phyloP scores from a whole-genome alignment of 805 yeast species.

The Torulaspora quercuum region DNA sequence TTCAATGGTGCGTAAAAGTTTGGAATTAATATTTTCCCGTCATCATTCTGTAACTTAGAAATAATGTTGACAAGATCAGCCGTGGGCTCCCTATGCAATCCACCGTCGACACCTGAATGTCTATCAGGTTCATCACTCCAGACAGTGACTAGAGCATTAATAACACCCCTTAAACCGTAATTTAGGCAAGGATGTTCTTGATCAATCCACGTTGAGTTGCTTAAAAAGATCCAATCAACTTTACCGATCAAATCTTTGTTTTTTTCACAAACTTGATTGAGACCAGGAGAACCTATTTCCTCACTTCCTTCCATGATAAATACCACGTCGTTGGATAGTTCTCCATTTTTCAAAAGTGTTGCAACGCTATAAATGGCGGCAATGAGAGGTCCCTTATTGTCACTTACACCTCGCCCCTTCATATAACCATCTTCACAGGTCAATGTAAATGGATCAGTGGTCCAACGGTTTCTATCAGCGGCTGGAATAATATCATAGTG shows the following conservation, averaged over 20 bases:
- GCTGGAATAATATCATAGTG: constrained; percentile 95
- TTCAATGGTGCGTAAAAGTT: constrained; percentile 67
- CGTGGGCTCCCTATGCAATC: constrained; percentile 82
- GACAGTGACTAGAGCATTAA: constrained; percentile 72
- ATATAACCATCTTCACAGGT: constrained; percentile 79
- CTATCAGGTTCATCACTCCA: constrained; percentile 77
- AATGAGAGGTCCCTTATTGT: constrained; percentile 88
- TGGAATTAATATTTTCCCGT: constrained; percentile 59
- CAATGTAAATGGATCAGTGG: constrained; percentile 71
- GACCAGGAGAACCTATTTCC: constrained; percentile 88
- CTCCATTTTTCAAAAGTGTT: constrained; percentile 50
- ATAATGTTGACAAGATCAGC: constrained; percentile 75
- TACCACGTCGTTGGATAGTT: constrained; percentile 66
- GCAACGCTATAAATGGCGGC: constrained; percentile 88
- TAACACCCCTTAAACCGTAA: constrained; percentile 90
- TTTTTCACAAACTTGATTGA: constrained; percentile 58
- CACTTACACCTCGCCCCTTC: constrained; percentile 90
- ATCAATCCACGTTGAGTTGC: constrained; percentile 94
- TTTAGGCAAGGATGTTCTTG: constrained; percentile 85
- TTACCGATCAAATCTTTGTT: constrained; percentile 55
- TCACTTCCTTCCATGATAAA: constrained; percentile 94
- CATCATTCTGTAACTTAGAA: constrained; percentile 56
- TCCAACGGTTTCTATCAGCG: constrained; percentile 59
- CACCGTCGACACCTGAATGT: constrained; percentile 97
- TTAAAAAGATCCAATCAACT: constrained; percentile 84